Percentiles rank a stretch among this genome's conserved stretches.
These are phyloP conservation scores for Rauvolfia tetraphylla DNA, from an alignment of 257 asterid genomes.

Conservation along the genomic window DNA sequence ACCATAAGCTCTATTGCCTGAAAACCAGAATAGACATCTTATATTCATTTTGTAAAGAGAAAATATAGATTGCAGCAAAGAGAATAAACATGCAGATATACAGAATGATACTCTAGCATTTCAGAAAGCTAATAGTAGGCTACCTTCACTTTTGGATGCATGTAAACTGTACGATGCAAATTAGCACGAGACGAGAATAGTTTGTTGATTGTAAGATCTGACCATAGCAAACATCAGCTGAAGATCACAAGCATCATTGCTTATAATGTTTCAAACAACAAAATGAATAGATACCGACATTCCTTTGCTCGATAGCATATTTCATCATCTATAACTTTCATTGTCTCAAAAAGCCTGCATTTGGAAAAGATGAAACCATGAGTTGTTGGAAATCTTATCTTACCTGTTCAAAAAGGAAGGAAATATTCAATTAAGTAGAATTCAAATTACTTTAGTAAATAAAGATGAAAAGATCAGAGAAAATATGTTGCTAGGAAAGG, in stretches of 20 bases:
- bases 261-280: slow-evolving; percentile 1
- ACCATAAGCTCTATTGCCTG: slow-evolving; percentile 89
- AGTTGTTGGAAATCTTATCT: slow-evolving; percentile 5
- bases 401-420: neutral
- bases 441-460: neutral
- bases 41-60: neutral
- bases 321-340: slow-evolving; percentile 86
- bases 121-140: slow-evolving; percentile 36
- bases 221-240: slow-evolving; percentile 11
- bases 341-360: slow-evolving; percentile 78
- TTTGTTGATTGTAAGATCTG: slow-evolving; percentile 93
- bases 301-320: slow-evolving; percentile 92
- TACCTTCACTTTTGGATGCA: slow-evolving; percentile 12
- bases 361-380: slow-evolving; percentile 16
- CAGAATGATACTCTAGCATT: neutral
- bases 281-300: slow-evolving; percentile 47
- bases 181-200: slow-evolving; percentile 87
- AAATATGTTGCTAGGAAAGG: slow-evolving; percentile 1
- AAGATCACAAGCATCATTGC: neutral
- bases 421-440: neutral
- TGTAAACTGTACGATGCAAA: slow-evolving; percentile 85
- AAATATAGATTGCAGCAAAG: neutral
- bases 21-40: slow-evolving; percentile 16
- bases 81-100: neutral
- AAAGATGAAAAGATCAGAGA: neutral